A percentile compares a stretch with the other conserved stretches of the same genome.
phyloP scores from a whole-genome alignment of 192 early-diverging fungal species.

The Backusella parvicylindrica region DNA sequence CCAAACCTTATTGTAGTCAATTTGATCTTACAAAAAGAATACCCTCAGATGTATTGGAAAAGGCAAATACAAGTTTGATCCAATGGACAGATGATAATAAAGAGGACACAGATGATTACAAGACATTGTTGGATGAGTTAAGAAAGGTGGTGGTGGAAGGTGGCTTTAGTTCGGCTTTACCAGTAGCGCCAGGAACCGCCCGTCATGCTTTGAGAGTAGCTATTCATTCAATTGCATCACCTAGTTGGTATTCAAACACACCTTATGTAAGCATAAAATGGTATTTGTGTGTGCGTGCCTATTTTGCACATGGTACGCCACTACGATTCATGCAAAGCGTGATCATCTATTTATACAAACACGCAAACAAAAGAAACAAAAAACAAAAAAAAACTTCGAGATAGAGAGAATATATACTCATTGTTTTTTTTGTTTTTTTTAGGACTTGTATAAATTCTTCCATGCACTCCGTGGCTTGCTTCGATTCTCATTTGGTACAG shows the following conservation, averaged over 20 bases:
- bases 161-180: slow-evolving; percentile 47
- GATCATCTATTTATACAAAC: background rate
- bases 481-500: slow-evolving; percentile 69
- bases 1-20: slow-evolving; percentile 66
- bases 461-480: slow-evolving; percentile 74
- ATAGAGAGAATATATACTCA: no score
- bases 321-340: background rate
- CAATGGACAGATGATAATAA: slow-evolving; percentile 26
- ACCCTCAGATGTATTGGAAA: slow-evolving; percentile 50
- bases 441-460: slow-evolving; percentile 67
- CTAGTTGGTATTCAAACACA: slow-evolving; percentile 66
- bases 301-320: background rate
- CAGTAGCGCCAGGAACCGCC: slow-evolving; percentile 32
- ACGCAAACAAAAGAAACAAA: background rate
- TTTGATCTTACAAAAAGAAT: slow-evolving; percentile 88
- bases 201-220: slow-evolving; percentile 76
- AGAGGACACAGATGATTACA: slow-evolving; percentile 36
- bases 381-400: no score
- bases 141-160: slow-evolving; percentile 56
- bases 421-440: no score
- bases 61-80: slow-evolving; percentile 47
- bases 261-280: slow-evolving; percentile 40
- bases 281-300: background rate
- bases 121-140: slow-evolving; percentile 46
- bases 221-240: slow-evolving; percentile 78